These are phyloP conservation scores for Austroboletus eburneus DNA, from an alignment of 768 basidiomycete species.

Conservation along the genomic window DNA sequence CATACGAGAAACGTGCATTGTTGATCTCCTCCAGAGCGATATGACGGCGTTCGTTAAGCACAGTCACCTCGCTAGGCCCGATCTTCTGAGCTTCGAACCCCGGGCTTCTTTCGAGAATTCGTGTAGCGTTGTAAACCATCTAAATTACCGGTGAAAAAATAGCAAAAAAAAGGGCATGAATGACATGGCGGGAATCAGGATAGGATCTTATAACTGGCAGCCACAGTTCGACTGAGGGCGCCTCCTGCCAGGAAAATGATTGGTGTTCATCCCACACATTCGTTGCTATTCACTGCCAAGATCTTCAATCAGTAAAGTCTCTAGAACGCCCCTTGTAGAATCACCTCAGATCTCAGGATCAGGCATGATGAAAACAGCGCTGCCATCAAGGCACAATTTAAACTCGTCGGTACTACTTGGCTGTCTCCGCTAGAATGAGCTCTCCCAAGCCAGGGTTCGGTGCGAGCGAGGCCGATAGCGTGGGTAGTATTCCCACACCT, in stretches of 20 bases:
- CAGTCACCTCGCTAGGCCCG: constrained; percentile 5
- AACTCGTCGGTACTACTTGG: background rate
- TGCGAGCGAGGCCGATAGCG: constrained; percentile 1
- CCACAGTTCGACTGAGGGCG: constrained; percentile 4
- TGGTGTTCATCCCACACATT: constrained; percentile 17
- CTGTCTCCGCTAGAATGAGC: background rate
- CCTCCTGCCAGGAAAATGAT: constrained; percentile 9
- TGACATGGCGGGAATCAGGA: background rate
- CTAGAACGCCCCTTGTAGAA: background rate
- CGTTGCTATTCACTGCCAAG: constrained; percentile 11
- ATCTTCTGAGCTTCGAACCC: background rate
- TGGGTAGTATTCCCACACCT: constrained; percentile 16
- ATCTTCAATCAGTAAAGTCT: background rate
- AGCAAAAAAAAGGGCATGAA: constrained; percentile 1
- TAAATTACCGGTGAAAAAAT: constrained; percentile 3
- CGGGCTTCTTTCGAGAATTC: background rate
- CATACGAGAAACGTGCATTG: constrained; percentile 78
- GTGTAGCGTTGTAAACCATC: constrained; percentile 9
- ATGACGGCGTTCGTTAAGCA: constrained; percentile 65
- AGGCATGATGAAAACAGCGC: background rate
- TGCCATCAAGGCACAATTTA: constrained; percentile 6
- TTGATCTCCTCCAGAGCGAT: constrained; percentile 81
- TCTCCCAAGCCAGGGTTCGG: background rate
- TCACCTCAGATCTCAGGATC: background rate
- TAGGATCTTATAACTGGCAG: constrained; percentile 12